Percentiles rank a stretch among this genome's conserved stretches.
Conservation (phyloP, 495 filamentous ascomycete genomes). For the Aspergillus conjunctus region DNA sequence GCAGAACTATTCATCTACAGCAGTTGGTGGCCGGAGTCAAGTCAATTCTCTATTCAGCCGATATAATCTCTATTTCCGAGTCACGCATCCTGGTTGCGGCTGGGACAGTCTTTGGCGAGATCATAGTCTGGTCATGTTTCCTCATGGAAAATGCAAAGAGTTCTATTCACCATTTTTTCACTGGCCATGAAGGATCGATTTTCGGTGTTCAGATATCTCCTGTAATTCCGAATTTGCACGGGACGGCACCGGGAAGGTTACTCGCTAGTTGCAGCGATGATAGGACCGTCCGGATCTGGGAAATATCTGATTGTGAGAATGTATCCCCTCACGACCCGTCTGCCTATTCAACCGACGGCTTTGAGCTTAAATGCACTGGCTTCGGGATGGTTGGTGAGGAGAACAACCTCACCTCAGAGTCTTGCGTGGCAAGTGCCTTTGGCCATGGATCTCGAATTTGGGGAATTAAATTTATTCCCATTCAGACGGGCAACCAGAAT, state of each 20-base stretch:
- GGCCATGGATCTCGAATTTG: conserved; percentile 90
- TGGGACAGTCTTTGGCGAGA: conserved; percentile 92
- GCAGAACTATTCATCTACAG: conserved; percentile 33
- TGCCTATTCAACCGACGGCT: conserved; percentile 48
- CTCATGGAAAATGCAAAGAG: conserved; percentile 28
- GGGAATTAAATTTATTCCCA: conserved; percentile 67
- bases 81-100: conserved; percentile 72
- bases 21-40: conserved; percentile 68
- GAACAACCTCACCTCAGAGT: conserved; percentile 33
- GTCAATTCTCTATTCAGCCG: conserved; percentile 86
- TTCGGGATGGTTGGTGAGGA: conserved; percentile 34
- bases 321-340: conserved; percentile 35
- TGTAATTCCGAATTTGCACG: conserved; percentile 43
- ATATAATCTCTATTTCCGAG: conserved; percentile 60
- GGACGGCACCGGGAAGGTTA: conserved; percentile 50
- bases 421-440: conserved; percentile 66
- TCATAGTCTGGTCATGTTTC: conserved; percentile 82
- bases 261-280: conserved; percentile 96
- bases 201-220: conserved; percentile 83
- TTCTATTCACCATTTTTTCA: conserved; percentile 69
- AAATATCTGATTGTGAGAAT: conserved; percentile 60
- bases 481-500: conserved; percentile 19
- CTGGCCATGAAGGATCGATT: conserved; percentile 90
- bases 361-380: conserved; percentile 47
- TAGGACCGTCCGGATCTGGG: conserved; percentile 86